These are phyloP conservation scores for Torulaspora delbrueckii DNA, from an alignment of 805 yeast species.

Conservation along the genomic window DNA sequence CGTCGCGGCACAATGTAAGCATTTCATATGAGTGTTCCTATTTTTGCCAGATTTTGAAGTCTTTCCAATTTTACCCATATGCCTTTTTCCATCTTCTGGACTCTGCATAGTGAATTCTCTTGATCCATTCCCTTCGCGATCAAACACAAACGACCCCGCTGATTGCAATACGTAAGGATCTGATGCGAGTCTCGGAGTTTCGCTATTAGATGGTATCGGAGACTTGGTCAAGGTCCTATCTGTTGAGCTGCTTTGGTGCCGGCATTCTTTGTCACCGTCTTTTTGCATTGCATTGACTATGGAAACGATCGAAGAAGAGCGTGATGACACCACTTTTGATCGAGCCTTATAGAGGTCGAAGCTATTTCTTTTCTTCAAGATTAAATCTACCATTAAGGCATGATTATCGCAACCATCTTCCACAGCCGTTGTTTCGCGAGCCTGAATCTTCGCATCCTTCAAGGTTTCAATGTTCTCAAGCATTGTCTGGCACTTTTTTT, in stretches of 20 bases:
- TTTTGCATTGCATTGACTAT: conserved; percentile 5
- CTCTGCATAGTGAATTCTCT: not conserved
- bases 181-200: not conserved
- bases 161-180: not conserved
- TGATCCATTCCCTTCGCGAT: not conserved
- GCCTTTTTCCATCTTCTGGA: not conserved
- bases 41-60: conserved; percentile 17
- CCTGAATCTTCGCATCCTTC: conserved; percentile 11
- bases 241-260: conserved; percentile 7
- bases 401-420: not conserved
- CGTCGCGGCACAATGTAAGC: conserved; percentile 20
- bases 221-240: conserved; percentile 9
- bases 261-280: conserved; percentile 1
- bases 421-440: conserved; percentile 6
- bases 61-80: conserved; percentile 11
- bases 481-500: conserved; percentile 14
- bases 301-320: conserved; percentile 12
- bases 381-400: not conserved
- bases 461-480: conserved; percentile 11
- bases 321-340: conserved; percentile 2
- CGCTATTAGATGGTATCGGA: conserved; percentile 4
- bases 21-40: conserved; percentile 15
- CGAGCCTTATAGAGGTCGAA: not conserved
- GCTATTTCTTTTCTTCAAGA: not conserved
- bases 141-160: not conserved